phyloP scores from a whole-genome alignment of 1,284 basidiomycete species.

The Meripilus lineatus region DNA sequence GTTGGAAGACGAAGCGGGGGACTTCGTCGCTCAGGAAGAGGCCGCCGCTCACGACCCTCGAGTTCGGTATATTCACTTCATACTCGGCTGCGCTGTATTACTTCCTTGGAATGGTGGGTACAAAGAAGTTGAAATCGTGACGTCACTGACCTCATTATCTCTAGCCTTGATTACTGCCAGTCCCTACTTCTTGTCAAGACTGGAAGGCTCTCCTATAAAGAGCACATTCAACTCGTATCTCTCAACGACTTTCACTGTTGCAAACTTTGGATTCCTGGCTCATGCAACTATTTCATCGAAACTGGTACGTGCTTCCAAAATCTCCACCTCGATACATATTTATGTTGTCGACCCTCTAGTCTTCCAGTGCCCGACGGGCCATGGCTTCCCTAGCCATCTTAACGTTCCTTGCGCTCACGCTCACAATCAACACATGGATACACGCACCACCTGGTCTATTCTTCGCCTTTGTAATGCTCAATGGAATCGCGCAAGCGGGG shows the following conservation, averaged over 20 bases:
- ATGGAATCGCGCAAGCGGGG: slow-evolving; percentile 48
- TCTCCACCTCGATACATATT: not conserved
- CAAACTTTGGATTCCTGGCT: slow-evolving; percentile 64
- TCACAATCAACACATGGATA: slow-evolving; percentile 58
- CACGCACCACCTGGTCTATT: slow-evolving; percentile 49
- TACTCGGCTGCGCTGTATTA: slow-evolving; percentile 68
- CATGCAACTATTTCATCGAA: slow-evolving; percentile 67
- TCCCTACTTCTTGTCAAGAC: slow-evolving; percentile 66
- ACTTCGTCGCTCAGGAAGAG: slow-evolving; percentile 13
- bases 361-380: slow-evolving; percentile 21
- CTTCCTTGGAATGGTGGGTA: slow-evolving; percentile 76
- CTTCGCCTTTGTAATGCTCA: slow-evolving; percentile 59
- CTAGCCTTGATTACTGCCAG: slow-evolving; percentile 73
- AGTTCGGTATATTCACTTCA: slow-evolving; percentile 59
- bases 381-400: slow-evolving; percentile 26
- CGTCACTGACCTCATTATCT: slow-evolving; percentile 3
- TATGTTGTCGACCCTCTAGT: slow-evolving; percentile 11
- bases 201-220: slow-evolving; percentile 50
- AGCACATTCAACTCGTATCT: slow-evolving; percentile 68
- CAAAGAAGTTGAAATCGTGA: not conserved
- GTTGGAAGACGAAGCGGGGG: slow-evolving; percentile 29
- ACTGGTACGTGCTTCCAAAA: slow-evolving; percentile 39
- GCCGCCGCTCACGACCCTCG: slow-evolving; percentile 33
- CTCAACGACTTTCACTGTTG: slow-evolving; percentile 55
- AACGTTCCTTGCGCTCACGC: slow-evolving; percentile 44